Evolutionary conservation across 2,329 filamentous ascomycete species (phyloP).

Genomic region (Triangularia verruculosa): DNA sequence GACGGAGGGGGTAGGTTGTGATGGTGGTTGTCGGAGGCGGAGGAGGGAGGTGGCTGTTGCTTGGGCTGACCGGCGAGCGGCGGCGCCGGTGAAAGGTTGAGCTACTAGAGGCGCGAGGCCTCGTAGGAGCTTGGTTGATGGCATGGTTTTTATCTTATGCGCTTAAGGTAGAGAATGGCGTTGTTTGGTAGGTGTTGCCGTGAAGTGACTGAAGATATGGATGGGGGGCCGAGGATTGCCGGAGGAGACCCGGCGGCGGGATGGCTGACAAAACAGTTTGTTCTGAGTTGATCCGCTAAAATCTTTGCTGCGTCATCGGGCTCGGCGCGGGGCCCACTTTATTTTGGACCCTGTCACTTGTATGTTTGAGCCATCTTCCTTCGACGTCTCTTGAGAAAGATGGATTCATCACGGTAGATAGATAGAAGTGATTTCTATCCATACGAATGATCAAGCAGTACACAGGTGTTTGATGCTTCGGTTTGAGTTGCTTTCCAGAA

Average conservation of each 20-base stretch:
- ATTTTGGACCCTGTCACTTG: slow-evolving; percentile 9
- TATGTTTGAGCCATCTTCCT: slow-evolving; percentile 12
- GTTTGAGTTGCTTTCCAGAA: too few species aligned
- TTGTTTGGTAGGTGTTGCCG: not conserved
- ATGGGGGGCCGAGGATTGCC: not conserved
- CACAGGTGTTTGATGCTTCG: too few species aligned
- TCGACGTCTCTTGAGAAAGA: not conserved
- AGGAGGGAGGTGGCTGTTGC: slow-evolving; percentile 19
- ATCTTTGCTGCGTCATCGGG: slow-evolving; percentile 27
- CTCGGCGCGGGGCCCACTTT: slow-evolving; percentile 16
- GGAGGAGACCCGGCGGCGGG: not conserved
- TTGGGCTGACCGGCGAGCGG: slow-evolving; percentile 2
- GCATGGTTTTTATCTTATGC: slow-evolving; percentile 23
- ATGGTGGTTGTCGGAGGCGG: slow-evolving; percentile 18
- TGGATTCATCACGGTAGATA: too few species aligned
- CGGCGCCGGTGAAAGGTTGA: slow-evolving; percentile 15
- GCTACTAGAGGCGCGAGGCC: slow-evolving; percentile 26
- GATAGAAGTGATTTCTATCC: too few species aligned
- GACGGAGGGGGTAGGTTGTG: slow-evolving; percentile 26
- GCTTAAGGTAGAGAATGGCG: not conserved
- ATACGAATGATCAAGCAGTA: too few species aligned
- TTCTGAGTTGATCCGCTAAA: slow-evolving; percentile 4
- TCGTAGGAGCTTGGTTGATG: slow-evolving; percentile 26
- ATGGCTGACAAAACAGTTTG: not conserved
- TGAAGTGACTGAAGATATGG: not conserved